Conservation (phyloP, 2,329 filamentous ascomycete species). For the Colletotrichum sp. region DNA sequence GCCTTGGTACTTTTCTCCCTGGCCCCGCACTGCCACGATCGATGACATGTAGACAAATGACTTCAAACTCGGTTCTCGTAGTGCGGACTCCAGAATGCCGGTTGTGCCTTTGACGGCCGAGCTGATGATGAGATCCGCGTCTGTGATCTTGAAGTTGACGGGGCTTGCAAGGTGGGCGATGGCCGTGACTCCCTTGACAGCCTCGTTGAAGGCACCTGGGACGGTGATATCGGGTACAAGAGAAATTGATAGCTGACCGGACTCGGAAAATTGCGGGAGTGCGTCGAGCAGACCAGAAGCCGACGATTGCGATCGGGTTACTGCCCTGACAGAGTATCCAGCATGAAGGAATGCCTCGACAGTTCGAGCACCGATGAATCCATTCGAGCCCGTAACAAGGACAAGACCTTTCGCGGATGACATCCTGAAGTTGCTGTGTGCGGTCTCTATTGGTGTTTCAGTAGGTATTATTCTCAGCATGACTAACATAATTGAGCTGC, state of each 20-base stretch:
- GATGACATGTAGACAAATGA: conserved; percentile 32
- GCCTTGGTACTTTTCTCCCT: background rate
- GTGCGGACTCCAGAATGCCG: conserved; percentile 44
- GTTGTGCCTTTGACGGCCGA: conserved; percentile 37
- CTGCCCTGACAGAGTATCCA: conserved; percentile 43
- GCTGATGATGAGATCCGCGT: conserved; percentile 48
- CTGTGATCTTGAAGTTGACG: conserved; percentile 38
- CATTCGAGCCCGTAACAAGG: conserved; percentile 43
- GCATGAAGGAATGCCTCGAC: conserved; percentile 38
- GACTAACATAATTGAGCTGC: background rate
- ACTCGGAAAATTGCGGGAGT: conserved; percentile 24
- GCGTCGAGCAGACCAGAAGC: conserved; percentile 22
- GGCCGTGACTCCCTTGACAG: conserved; percentile 39
- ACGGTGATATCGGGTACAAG: conserved; percentile 39
- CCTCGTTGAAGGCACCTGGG: conserved; percentile 38
- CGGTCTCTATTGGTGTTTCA: background rate
- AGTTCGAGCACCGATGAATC: conserved; percentile 42
- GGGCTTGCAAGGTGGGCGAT: conserved; percentile 49
- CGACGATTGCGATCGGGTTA: conserved; percentile 32
- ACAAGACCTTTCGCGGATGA: conserved; percentile 21
- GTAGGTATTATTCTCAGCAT: background rate
- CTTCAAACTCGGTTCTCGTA: conserved; percentile 43
- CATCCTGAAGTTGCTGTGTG: background rate
- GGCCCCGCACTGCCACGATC: conserved; percentile 20
- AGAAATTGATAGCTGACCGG: conserved; percentile 24